Percentiles rank a stretch among this genome's conserved stretches.
Conservation (phyloP, 495 filamentous ascomycete genomes). For the Penicillium lividum region DNA sequence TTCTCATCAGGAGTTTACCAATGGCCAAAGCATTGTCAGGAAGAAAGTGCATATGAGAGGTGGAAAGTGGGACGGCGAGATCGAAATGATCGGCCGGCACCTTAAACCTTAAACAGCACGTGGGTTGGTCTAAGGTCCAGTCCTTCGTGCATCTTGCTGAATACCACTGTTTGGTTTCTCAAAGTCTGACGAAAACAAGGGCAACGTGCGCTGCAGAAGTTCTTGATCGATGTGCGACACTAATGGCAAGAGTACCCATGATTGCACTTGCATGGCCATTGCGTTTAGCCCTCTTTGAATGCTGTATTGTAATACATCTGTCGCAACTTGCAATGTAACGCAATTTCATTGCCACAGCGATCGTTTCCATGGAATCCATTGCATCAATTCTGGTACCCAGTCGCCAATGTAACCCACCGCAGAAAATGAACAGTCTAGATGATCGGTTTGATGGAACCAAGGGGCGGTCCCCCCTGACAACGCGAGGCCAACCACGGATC, state of each 20-base stretch:
- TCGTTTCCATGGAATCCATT: too few relatives aligned
- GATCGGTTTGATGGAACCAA: too few relatives aligned
- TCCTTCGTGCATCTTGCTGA: neutral
- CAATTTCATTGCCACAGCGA: neutral
- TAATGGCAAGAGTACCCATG: neutral
- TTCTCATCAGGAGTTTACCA: neutral
- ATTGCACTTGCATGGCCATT: neutral
- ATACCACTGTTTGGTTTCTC: neutral
- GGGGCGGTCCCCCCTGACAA: too few relatives aligned
- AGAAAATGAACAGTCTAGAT: too few relatives aligned
- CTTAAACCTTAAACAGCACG: neutral
- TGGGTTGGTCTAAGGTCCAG: neutral
- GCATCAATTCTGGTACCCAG: too few relatives aligned
- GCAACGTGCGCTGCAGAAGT: neutral
- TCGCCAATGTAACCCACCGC: too few relatives aligned
- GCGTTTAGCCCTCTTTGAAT: neutral
- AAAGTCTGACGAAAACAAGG: neutral
- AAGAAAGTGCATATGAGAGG: neutral
- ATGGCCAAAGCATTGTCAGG: neutral
- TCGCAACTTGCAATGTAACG: neutral
- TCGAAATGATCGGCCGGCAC: neutral
- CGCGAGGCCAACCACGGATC: too few relatives aligned
- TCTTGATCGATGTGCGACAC: neutral
- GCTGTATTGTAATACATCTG: neutral
- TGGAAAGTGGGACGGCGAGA: neutral